These are phyloP conservation scores for Gossypium raimondii DNA, from an alignment of 345 rosid genomes.

Conservation along the genomic window DNA sequence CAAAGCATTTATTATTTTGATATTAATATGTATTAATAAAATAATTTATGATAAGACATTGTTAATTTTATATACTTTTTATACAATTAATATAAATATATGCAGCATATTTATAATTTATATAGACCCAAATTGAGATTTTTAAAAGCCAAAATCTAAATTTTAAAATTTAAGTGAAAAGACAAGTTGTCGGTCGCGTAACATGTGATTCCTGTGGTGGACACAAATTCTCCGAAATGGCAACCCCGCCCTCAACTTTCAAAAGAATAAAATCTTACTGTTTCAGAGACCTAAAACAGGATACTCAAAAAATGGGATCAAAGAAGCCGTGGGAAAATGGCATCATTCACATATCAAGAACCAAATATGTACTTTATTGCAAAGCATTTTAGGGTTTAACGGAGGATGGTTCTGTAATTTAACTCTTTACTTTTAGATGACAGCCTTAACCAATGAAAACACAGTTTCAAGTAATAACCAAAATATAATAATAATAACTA, in stretches of 20 bases:
- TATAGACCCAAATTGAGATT: too few species aligned
- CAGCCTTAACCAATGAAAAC: background rate
- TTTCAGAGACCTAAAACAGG: too few species aligned
- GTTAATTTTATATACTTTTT: too few species aligned
- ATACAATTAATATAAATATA: too few species aligned
- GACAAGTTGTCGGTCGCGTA: constrained; percentile 14
- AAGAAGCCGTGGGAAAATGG: background rate
- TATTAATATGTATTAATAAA: too few species aligned
- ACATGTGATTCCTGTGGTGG: constrained; percentile 16
- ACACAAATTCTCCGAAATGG: constrained; percentile 17
- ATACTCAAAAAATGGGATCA: background rate
- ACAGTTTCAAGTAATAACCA: background rate
- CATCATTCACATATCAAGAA: background rate
- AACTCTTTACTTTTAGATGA: background rate
- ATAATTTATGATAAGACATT: too few species aligned
- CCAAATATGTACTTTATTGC: background rate
- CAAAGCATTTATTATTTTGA: too few species aligned
- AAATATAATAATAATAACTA: background rate
- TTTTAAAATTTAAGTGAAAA: too few species aligned
- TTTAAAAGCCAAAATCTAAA: too few species aligned
- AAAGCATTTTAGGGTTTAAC: background rate
- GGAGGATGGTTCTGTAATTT: background rate
- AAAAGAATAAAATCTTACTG: too few species aligned
- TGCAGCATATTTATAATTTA: too few species aligned
- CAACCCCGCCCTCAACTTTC: background rate